Base-by-base conservation (phyloP, 257 asterid genomes). In the Solanum rostratum region DNA sequence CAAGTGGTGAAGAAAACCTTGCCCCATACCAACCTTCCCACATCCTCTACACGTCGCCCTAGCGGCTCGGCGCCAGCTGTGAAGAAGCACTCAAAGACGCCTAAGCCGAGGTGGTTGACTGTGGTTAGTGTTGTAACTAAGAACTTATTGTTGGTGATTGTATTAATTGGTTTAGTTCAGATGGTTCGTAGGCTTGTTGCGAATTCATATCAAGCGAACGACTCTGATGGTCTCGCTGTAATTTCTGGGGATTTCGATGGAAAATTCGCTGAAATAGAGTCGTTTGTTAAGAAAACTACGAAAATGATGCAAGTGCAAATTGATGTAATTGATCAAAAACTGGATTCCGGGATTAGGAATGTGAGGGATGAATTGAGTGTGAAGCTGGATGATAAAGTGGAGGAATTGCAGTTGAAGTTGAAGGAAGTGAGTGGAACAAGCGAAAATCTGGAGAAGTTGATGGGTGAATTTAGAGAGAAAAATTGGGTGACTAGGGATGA, bases 221-320 rank as follows among this genome's bases (percentile, higher is more conserved):
- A 14, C 16, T 22, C 49, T 14, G 92, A 86, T 13, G 91, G 89
- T 19, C 53, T 90, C 39, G 81, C 91, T 11, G 84, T 84, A 6
- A 86, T 93, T 66, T 90, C 94, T 7, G 92, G 91, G 85, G 93
- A 90, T 90, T 87, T 88, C 3, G 92, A 93, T 2, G 95, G 95
- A 46, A 94, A 89, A 80, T 52, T 93, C 29, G 89, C 92, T 2
- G 92, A 92, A 83, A 84, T 93, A 85, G 94, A 92, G 88, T 88
- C 84, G 88, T 91, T 90, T 78, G 90, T 94, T 69, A 90, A 87
- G 50, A 92, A 84, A 78, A 88, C 95, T 2, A 71, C 90, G 81
- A 92, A 91, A 86, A 94, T 94, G 85, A 88, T 93, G 95, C 98
- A 94, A 86, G 93, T 96, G 46, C 99, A 96, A 89, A 92, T 96